phyloP scores from a whole-genome alignment of 2,329 filamentous ascomycete genomes.

The Emergomyces africanus region DNA sequence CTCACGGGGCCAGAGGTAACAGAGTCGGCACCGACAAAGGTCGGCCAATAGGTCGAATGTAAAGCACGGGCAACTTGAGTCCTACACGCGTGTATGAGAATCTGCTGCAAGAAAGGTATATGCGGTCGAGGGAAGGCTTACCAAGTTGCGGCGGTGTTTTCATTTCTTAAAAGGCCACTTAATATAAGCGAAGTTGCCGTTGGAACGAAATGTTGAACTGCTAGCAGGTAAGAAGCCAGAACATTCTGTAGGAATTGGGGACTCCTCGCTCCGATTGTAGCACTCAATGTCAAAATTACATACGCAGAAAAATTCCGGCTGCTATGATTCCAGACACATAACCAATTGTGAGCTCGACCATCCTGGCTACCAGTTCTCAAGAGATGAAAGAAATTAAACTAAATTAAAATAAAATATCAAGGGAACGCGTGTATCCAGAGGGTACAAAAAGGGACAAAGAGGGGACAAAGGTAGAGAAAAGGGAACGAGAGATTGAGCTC shows the following conservation, averaged over 20 bases:
- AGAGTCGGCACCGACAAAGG: conserved; percentile 29
- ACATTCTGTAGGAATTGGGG: not conserved
- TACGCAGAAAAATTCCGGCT: conserved; percentile 23
- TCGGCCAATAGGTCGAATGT: conserved; percentile 32
- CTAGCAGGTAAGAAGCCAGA: not conserved
- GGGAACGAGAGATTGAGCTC: not conserved
- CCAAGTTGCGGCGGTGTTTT: conserved; percentile 20
- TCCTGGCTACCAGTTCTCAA: not conserved
- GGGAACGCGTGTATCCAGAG: not conserved
- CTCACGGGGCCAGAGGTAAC: conserved; percentile 21
- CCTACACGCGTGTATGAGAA: conserved; percentile 11
- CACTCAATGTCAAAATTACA: not conserved
- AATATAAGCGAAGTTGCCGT: conserved; percentile 26
- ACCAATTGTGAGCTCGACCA: conserved; percentile 21
- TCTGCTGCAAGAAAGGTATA: not conserved
- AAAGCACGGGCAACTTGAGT: conserved; percentile 25
- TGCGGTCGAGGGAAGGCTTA: not conserved
- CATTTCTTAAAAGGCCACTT: conserved; percentile 24
- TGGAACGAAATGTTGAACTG: conserved; percentile 28
- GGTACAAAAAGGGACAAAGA: not conserved
- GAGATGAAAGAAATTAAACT: not conserved
- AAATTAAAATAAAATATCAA: not conserved
- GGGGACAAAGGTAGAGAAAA: not conserved
- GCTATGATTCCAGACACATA: conserved; percentile 31
- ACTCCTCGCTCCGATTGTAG: not conserved